Evolutionary conservation across 805 yeast genomes (phyloP), one percentile per base, ranked within the genome.

Genomic region (Kodamaea sagamina): DNA sequence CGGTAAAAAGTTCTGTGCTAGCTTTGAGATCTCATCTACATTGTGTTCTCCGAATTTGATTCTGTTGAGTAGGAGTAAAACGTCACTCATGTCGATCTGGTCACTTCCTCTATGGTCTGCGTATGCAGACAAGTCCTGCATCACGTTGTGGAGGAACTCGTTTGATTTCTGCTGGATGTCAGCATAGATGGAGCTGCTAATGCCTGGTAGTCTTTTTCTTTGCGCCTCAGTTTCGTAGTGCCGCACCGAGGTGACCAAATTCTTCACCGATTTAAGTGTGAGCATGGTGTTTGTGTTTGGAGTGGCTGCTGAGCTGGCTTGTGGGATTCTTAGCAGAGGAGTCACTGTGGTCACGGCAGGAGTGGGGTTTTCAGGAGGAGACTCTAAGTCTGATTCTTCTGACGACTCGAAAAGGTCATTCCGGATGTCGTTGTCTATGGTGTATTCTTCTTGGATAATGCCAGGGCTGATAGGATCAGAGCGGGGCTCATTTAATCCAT

Each of bases 1-100:
- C 0, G 75, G 75, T 24, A 70, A 51, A 22, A 61, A 57, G 7
- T 51, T 52, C 17, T 59, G 62, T 0, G 75, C 74, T n/a, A 70
- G 47, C 13, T 42, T 46, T 1, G 69, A 56, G 15, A 64, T 60
- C 12, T 46, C 55, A 19, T 59, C 56, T 3, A 54, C 44, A 13
- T 52, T 58, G 11, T 51, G 31, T 24, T 12, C 47, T 32, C 26
- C 44, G 31, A 65, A 56, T 16, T 58, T 59, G 15, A 67, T 51
- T 25, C 73, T 47, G 32, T 65, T 61, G 37, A 69, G 44, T 32
- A 53, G 63, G 24, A 70, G 51, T n/a, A 69, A 42, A 1, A 65
- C 67, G 49, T 70, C 75, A 13, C 53, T 55, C 34, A 68, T 53
- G 34, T 52, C 52, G n/a, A 70, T 63, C 5, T 49, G 50, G 17